These are phyloP conservation scores for Vaccinium corymbosum DNA, from an alignment of 148 eudicot genomes.

Conservation along the genomic window DNA sequence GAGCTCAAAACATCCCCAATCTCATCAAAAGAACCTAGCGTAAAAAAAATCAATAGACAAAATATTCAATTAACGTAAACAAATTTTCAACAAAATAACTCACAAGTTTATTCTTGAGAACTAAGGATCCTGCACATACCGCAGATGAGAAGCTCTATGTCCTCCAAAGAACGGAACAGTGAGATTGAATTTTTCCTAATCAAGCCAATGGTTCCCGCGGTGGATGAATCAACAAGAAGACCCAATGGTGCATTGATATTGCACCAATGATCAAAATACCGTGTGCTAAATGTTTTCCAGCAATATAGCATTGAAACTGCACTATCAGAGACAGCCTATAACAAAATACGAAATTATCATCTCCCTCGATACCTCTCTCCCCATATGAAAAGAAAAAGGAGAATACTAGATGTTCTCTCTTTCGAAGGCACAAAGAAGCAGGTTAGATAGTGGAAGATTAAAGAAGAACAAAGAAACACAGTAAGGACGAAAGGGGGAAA, in stretches of 20 bases:
- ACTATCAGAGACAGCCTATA: constrained; percentile 61
- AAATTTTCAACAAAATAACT: background rate
- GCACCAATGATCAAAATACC: constrained; percentile 69
- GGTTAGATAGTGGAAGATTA: constrained; percentile 1
- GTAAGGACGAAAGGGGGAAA: background rate
- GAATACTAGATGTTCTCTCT: background rate
- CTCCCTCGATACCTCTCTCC: constrained; percentile 8
- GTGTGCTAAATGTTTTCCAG: constrained; percentile 70
- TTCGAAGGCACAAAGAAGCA: constrained; percentile 15
- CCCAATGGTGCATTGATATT: constrained; percentile 58
- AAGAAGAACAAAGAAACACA: background rate
- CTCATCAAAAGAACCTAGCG: constrained; percentile 53
- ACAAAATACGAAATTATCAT: constrained; percentile 28
- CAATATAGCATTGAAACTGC: constrained; percentile 61
- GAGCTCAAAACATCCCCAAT: constrained; percentile 37
- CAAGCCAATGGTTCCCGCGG: constrained; percentile 64
- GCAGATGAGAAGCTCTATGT: constrained; percentile 63
- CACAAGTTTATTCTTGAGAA: background rate
- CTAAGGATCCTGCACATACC: constrained; percentile 44
- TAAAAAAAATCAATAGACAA: background rate
- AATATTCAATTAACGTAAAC: constrained; percentile 6
- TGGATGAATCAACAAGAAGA: constrained; percentile 60
- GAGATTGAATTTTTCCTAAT: constrained; percentile 71
- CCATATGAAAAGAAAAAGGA: background rate
- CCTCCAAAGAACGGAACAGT: constrained; percentile 73